A percentile compares a stretch with the other conserved stretches of the same genome.
phyloP scores from a whole-genome alignment of 352 stramenopile genomes.

The Globisporangium mamillatum region DNA sequence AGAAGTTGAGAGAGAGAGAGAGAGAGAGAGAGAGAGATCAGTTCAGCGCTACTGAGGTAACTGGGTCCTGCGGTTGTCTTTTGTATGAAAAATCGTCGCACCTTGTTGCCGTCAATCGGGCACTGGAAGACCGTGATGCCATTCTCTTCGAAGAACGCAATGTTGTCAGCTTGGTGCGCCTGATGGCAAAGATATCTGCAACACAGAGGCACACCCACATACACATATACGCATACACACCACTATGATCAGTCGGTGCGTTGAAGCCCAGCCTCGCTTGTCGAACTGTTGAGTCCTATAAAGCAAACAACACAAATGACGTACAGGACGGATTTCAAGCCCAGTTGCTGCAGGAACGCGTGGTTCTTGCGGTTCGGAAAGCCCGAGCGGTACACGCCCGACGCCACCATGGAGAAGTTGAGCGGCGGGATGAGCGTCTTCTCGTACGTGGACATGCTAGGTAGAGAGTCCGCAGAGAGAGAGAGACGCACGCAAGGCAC shows the following conservation, averaged over 20 bases:
- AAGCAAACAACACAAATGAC: slow-evolving; percentile 20
- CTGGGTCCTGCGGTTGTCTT: not conserved
- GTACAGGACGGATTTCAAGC: slow-evolving; percentile 84
- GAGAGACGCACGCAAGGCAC: not conserved
- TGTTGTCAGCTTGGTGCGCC: slow-evolving; percentile 78
- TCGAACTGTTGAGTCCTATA: not conserved
- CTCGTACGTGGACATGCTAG: slow-evolving; percentile 79
- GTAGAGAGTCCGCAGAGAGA: not conserved
- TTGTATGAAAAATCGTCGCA: slow-evolving; percentile 3
- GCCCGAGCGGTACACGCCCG: slow-evolving; percentile 83
- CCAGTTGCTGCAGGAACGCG: slow-evolving; percentile 82
- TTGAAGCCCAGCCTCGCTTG: not conserved
- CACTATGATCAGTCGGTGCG: not conserved
- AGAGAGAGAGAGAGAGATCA: not conserved
- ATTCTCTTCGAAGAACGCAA: slow-evolving; percentile 80
- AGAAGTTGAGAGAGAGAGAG: too few species aligned
- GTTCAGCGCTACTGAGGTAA: too few species aligned
- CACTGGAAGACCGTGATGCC: slow-evolving; percentile 82
- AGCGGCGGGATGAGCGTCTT: slow-evolving; percentile 87
- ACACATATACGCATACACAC: not conserved
- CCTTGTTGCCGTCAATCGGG: slow-evolving; percentile 89
- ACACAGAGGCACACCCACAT: not conserved
- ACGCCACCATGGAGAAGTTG: slow-evolving; percentile 90
- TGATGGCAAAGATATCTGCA: slow-evolving; percentile 80
- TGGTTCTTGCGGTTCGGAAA: slow-evolving; percentile 90